Base-by-base conservation (phyloP, 495 filamentous ascomycete species). In the Daldinia decipiens region DNA sequence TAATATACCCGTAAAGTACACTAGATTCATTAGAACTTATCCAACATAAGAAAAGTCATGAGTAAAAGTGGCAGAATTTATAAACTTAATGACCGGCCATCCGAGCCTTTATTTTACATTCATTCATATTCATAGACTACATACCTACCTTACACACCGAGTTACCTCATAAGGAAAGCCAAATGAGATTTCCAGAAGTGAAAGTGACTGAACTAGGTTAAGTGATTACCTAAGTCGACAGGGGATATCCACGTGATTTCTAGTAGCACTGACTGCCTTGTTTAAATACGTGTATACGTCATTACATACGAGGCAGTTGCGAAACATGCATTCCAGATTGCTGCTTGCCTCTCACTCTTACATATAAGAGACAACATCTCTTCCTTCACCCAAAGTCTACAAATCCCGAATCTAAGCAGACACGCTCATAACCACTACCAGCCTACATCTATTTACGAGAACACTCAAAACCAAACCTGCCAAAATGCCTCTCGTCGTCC, bases 401-500 rank as follows among this genome's bases (percentile, higher is more conserved):
- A 7, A 59, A 29, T 32, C 15, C n/a, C 8, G 34, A 13, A 12
- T 8, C n/a, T 9, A 11, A 47, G 7, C 6, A 59, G 36, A 13
- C 27, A 32, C 32, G 43, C n/a, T 19, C 4, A 17, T 19, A 50
- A 38, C n/a, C 12, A 53, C 24, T 19, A 55, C 3, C 31, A 29
- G 31, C 4, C 11, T 34, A 39, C 1, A 34, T 34, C 32, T 24
- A 56, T 11, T 21, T 13, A 56, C 9, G 47, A 26, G 34, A 32
- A 29, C 17, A 31, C 27, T 17, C 24, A 54, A 17, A 34, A 38
- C n/a, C 19, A 52, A 17, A 50, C 5, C n/a, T 13, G 4, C n/a
- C 84, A 90, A 74, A 43, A 95, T 95, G 92, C 92, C 92, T 84
- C 91, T 95, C 80, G 89, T 95, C 74, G 87, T 94, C 17, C 92